These are phyloP conservation scores for Candida tibetensis DNA, from an alignment of 805 yeast genomes.

Conservation along the genomic window DNA sequence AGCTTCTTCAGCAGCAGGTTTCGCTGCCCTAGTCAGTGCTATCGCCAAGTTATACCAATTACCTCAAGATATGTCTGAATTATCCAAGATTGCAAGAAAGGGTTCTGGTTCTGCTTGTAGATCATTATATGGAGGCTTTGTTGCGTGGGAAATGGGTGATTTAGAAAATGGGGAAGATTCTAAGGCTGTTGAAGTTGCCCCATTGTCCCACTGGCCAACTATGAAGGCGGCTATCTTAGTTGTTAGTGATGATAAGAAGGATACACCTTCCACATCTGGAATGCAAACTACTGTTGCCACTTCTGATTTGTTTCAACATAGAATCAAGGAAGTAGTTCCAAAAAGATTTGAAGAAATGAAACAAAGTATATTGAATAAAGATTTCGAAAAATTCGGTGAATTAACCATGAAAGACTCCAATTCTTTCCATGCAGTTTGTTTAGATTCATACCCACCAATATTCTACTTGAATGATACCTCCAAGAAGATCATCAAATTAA, in stretches of 20 bases:
- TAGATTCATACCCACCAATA: slow-evolving; percentile 94
- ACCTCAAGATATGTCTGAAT: slow-evolving; percentile 80
- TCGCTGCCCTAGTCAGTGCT: slow-evolving; percentile 92
- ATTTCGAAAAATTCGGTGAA: slow-evolving; percentile 79
- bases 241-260: slow-evolving; percentile 90
- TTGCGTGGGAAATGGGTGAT: slow-evolving; percentile 98
- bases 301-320: slow-evolving; percentile 77
- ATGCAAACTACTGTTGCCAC: slow-evolving; percentile 95
- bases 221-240: slow-evolving; percentile 90
- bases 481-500: slow-evolving; percentile 67
- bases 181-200: slow-evolving; percentile 88
- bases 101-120: slow-evolving; percentile 99
- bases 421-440: slow-evolving; percentile 96
- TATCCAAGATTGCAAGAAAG: slow-evolving; percentile 92
- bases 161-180: slow-evolving; percentile 82
- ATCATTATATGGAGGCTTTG: slow-evolving; percentile 95
- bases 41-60: slow-evolving; percentile 80
- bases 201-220: slow-evolving; percentile 82
- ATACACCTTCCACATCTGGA: slow-evolving; percentile 90
- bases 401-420: slow-evolving; percentile 96
- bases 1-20: slow-evolving; percentile 98
- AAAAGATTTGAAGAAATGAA: slow-evolving; percentile 78
- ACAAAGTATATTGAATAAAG: slow-evolving; percentile 63
- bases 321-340: slow-evolving; percentile 84
- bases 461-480: slow-evolving; percentile 92